A percentile compares a stretch with the other conserved stretches of the same genome.
Evolutionary conservation across 805 yeast genomes (phyloP).

Genomic region (Torulaspora maleeae): DNA sequence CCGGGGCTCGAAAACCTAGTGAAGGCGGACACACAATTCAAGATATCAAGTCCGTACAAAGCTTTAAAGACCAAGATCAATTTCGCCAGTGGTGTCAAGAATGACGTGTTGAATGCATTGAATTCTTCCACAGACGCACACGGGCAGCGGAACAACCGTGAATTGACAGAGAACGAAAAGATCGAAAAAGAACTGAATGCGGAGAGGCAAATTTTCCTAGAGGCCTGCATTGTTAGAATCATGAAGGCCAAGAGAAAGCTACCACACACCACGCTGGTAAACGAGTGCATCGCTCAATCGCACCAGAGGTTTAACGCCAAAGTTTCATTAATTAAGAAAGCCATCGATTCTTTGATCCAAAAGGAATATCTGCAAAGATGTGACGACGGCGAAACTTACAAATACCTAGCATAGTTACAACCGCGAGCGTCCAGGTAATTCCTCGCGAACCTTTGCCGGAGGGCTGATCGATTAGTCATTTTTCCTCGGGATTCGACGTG

Average conservation of each 20-base stretch:
- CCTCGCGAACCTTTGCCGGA: neutral
- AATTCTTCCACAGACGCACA: constrained; percentile 13
- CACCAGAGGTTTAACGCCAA: constrained; percentile 77
- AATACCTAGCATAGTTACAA: constrained; percentile 61
- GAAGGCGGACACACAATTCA: constrained; percentile 54
- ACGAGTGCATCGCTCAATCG: constrained; percentile 84
- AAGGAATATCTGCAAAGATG: constrained; percentile 78
- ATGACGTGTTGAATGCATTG: constrained; percentile 30
- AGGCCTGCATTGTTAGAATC: constrained; percentile 91
- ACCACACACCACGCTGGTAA: constrained; percentile 73
- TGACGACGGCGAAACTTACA: constrained; percentile 66
- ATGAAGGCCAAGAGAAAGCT: constrained; percentile 89
- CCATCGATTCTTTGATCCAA: constrained; percentile 79
- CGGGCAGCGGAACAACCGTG: constrained; percentile 40
- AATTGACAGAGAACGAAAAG: constrained; percentile 50
- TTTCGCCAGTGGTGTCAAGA: constrained; percentile 56
- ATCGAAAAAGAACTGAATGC: constrained; percentile 79
- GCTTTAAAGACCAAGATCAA: constrained; percentile 81
- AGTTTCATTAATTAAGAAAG: constrained; percentile 79
- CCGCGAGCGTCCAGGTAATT: neutral
- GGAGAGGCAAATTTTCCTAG: constrained; percentile 76
- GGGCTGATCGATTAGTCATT: neutral
- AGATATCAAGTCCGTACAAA: constrained; percentile 75
- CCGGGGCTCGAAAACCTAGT: constrained; percentile 51
- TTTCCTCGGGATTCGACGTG: constrained; percentile 5